Evolutionary conservation across 352 stramenopile genomes (phyloP).

Genomic region (Phytophthora brassicae): DNA sequence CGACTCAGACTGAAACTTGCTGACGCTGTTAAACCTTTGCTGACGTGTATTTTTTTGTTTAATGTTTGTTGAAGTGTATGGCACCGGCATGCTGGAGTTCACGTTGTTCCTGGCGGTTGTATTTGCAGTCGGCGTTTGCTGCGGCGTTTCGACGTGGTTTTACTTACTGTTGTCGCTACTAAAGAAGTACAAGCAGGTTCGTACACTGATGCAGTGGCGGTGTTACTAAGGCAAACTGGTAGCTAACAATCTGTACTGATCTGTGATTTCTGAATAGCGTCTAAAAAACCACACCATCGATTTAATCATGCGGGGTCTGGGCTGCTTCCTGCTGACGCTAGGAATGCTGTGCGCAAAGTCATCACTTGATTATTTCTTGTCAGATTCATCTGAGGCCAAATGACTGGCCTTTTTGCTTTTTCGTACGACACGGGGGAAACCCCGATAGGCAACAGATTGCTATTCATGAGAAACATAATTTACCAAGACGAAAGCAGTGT

Average conservation of each 20-base stretch:
- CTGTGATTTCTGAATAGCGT: constrained; percentile 34
- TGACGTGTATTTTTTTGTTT: neutral
- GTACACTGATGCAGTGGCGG: neutral
- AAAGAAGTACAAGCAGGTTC: constrained; percentile 90
- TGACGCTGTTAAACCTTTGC: neutral
- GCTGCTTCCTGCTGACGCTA: constrained; percentile 81
- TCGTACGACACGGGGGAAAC: neutral
- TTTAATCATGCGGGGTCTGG: constrained; percentile 82
- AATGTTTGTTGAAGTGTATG: constrained; percentile 60
- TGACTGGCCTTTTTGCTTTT: constrained; percentile 5
- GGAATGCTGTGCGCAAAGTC: constrained; percentile 84
- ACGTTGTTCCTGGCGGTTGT: constrained; percentile 82
- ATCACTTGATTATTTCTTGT: constrained; percentile 83
- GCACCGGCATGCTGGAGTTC: constrained; percentile 86
- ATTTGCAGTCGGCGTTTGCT: constrained; percentile 83
- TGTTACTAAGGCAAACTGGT: neutral
- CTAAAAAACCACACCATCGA: constrained; percentile 87
- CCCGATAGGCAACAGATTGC: constrained; percentile 9
- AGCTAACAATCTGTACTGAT: constrained; percentile 5
- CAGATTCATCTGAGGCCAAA: constrained; percentile 38
- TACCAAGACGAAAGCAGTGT: constrained; percentile 26
- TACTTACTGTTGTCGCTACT: constrained; percentile 83
- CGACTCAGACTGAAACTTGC: neutral
- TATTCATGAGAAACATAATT: constrained; percentile 30
- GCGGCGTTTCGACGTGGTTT: constrained; percentile 88